phyloP scores from a whole-genome alignment of 257 asterid species.

The Rauvolfia tetraphylla region DNA sequence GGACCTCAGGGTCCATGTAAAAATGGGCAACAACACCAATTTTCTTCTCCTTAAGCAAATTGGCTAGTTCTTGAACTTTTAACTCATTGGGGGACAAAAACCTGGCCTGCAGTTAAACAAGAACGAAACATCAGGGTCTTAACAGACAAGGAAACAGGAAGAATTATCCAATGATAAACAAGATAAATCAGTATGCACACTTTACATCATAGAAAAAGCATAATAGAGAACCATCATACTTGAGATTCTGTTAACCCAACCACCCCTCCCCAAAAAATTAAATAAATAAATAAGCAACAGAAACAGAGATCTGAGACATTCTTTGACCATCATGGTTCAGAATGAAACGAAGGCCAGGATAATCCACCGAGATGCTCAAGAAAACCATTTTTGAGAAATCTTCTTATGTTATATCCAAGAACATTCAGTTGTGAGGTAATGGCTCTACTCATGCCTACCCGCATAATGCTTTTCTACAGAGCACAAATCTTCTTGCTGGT shows the following conservation, averaged over 20 bases:
- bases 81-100: conserved; percentile 70
- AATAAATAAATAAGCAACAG: background rate
- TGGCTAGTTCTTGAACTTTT: conserved; percentile 69
- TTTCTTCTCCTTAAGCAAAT: conserved; percentile 79
- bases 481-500: too few species aligned
- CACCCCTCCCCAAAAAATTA: too few species aligned
- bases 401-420: too few species aligned
- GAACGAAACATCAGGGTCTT: conserved; percentile 32
- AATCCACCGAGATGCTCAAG: too few species aligned
- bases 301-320: background rate
- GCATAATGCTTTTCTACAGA: too few species aligned
- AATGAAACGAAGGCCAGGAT: too few species aligned
- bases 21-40: conserved; percentile 96
- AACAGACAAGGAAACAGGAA: background rate
- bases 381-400: too few species aligned
- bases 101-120: conserved; percentile 76
- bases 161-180: background rate
- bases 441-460: too few species aligned
- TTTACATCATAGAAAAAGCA: background rate
- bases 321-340: too few species aligned
- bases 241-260: background rate
- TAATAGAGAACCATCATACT: background rate
- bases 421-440: too few species aligned
- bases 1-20: conserved; percentile 99
- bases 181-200: background rate